phyloP scores from a whole-genome alignment of 257 asterid species.

The Penstemon davidsonii region DNA sequence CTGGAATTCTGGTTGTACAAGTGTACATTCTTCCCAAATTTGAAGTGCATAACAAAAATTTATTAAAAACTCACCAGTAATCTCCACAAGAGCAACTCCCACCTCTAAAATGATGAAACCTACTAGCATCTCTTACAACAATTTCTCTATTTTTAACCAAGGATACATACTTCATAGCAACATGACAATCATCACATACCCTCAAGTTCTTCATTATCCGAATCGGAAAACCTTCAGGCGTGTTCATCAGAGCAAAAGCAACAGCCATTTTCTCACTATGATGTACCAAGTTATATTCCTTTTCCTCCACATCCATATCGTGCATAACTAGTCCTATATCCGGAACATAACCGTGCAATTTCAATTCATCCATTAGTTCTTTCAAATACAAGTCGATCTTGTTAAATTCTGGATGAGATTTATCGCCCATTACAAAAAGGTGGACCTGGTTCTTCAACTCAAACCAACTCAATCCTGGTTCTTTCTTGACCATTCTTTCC shows the following conservation, averaged over 20 bases:
- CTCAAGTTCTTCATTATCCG: constrained; percentile 91
- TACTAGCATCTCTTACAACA: constrained; percentile 61
- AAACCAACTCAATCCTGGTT: constrained; percentile 86
- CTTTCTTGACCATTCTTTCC: constrained; percentile 67
- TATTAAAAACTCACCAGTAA: constrained; percentile 55
- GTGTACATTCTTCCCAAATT: background rate
- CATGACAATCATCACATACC: constrained; percentile 77
- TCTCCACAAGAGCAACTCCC: constrained; percentile 86
- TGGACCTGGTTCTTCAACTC: constrained; percentile 66
- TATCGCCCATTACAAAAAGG: constrained; percentile 59
- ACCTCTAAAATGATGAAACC: constrained; percentile 79
- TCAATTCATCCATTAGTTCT: constrained; percentile 57
- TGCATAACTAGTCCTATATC: constrained; percentile 60
- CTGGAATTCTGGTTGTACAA: no score
- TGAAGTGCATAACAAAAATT: background rate
- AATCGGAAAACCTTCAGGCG: constrained; percentile 50
- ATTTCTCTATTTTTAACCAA: constrained; percentile 58
- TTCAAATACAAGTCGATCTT: constrained; percentile 54
- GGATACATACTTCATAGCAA: constrained; percentile 65
- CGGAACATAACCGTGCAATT: constrained; percentile 64
- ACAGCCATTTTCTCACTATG: constrained; percentile 87
- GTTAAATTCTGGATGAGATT: constrained; percentile 52
- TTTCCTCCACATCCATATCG: constrained; percentile 80
- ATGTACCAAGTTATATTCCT: constrained; percentile 60
- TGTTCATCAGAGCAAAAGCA: constrained; percentile 74